Evolutionary conservation across 257 asterid species (phyloP), one percentile per base, ranked within the genome.

Genomic region (Primulina tabacum): DNA sequence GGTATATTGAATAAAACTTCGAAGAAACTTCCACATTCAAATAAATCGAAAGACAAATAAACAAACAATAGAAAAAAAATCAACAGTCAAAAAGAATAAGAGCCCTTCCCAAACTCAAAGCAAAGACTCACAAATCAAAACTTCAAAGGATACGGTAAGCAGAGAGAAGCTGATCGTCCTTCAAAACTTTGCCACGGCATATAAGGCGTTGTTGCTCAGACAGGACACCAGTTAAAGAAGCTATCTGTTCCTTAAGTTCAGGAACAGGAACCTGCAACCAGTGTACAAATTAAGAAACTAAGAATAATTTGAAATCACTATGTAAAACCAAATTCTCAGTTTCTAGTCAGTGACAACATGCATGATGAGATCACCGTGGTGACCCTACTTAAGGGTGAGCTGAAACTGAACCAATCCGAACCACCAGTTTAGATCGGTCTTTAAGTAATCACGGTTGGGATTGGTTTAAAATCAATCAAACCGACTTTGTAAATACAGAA

Each of bases 191-290:
- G 64, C 99, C 99, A 30, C 99, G 97, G 75, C 99, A 93, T 84
- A 93, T 93, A 75, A 93, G 99, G 74, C 97, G 96, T 77, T 93
- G 99, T 81, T 87, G 99, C 76, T 86, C 97, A 2, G 96, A 82
- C 68, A 89, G 66, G 56, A 93, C 92, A 63, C 99, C 99, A 63
- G 99, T 93, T 76, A 89, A 85, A 71, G 85, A 74, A 66, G 99
- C 99, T 77, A 93, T 89, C 65, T 89, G 99, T 62, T 90, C 88
- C 79, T 90, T 93, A 62, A 93, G 71, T 73, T 85, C 88, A 61
- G 97, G 97, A 67, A 93, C 96, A 69, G 99, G 96, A 64, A 93
- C 93, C 99, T 93, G 89, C 73, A 77, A 59, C 26, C 33, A 58
- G 40, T 64, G 52, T 67, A 56, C 57, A 71, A 73, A 56, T 26